Evolutionary conservation across 2,329 filamentous ascomycete genomes (phyloP), one percentile per base, ranked within the genome.

Genomic region (Alternaria gansuensis): DNA sequence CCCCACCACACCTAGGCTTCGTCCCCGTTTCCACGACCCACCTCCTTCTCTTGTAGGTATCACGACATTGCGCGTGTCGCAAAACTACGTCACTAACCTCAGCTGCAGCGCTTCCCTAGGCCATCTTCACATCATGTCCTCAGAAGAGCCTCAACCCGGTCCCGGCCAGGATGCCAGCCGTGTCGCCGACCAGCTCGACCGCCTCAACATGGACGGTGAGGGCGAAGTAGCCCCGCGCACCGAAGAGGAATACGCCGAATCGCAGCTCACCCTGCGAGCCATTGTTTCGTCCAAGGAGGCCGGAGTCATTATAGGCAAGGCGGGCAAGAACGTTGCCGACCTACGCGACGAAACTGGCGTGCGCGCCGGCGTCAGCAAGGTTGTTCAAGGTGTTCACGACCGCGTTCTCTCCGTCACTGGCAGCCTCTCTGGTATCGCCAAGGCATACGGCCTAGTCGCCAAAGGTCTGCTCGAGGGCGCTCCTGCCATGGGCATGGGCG

Each of bases 221-320:
- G 90, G 91, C 67, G 92, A 94, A 71, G 86, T 87, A 63, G 86
- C 87, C 60, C 94, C 92, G 72, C 95, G 94, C 83, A 96, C 94
- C 59, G 95, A 99, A 71, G 93, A 98, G 78, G 95, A 99, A 80
- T 99, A 99, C 77, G 93, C 92, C 51, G 88, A 93, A 78, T 88
- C 93, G 51, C 91, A 96, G 80, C 85, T 99, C 73, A 99, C 95
- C 62, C 87, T 99, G 65, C 91, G 95, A 77, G 95, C 95, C 71
- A 97, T 99, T 77, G 95, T 99, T 68, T 97, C 95, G 33, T 97
- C 95, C 78, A 98, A 98, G 83, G 95, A 99, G 82, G 95, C 95
- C 60, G 95, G 95, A 75, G 93, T 99, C 73, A 98, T 99, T 80
- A 99, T 99, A 79, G 95, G 95, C 80, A 99, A 99, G 83, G 93